A percentile compares a stretch with the other conserved stretches of the same genome.
phyloP scores from a whole-genome alignment of 202 grass and related monocot genomes.

The Dendrocalamus latiflorus region DNA sequence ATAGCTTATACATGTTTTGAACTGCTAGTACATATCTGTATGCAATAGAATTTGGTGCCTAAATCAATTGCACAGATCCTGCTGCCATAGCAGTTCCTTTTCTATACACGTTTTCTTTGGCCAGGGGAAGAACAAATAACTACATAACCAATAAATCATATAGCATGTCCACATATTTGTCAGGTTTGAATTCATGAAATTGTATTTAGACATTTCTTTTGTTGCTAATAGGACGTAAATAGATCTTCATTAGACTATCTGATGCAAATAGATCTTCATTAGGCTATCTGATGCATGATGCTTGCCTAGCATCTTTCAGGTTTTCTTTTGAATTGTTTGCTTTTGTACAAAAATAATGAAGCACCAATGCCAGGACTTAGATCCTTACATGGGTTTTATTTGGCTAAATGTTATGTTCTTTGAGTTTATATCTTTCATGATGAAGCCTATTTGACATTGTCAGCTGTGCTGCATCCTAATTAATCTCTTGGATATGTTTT shows the following conservation, averaged over 20 bases:
- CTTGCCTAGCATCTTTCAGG: background rate
- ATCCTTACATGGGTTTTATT: background rate
- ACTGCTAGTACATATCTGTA: background rate
- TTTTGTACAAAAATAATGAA: background rate
- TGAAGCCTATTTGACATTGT: too few species aligned
- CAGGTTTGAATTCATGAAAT: background rate
- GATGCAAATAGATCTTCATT: background rate
- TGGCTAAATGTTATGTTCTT: too few species aligned
- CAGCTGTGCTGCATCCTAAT: too few species aligned
- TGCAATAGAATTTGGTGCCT: background rate
- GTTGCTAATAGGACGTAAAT: background rate
- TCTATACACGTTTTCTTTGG: background rate
- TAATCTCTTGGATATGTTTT: too few species aligned
- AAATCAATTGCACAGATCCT: background rate
- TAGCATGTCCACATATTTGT: background rate
- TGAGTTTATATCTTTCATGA: too few species aligned
- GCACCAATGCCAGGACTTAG: background rate
- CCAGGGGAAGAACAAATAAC: background rate
- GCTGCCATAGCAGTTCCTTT: background rate
- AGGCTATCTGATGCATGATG: background rate
- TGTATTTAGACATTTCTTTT: background rate
- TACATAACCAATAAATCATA: background rate
- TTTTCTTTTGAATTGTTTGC: background rate
- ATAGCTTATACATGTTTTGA: background rate
- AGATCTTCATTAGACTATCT: background rate